phyloP scores from a whole-genome alignment of 148 eudicot genomes.

The Rhododendron ovatum region DNA sequence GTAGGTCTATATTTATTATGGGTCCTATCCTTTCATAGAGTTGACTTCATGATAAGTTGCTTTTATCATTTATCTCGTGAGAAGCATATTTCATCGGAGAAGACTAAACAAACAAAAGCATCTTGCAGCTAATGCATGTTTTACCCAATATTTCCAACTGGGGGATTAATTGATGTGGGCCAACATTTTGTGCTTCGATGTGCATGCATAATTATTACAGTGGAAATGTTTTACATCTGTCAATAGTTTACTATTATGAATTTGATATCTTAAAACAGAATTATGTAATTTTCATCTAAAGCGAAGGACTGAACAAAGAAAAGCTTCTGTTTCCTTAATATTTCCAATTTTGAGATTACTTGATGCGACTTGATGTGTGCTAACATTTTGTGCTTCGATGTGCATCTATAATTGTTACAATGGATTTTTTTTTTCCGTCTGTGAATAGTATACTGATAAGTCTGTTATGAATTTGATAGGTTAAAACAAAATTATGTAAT shows the following conservation, averaged over 20 bases:
- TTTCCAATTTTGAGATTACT: neutral
- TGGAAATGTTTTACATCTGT: neutral
- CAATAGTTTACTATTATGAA: neutral
- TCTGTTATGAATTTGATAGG: neutral
- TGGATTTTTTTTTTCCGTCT: neutral
- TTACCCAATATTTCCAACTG: neutral
- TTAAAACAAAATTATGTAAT: neutral
- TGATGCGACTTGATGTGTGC: neutral
- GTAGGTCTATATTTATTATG: neutral
- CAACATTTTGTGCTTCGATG: neutral
- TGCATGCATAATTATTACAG: neutral
- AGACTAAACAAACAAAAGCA: neutral
- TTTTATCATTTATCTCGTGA: neutral
- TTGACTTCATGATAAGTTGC: neutral
- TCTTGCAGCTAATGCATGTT: neutral
- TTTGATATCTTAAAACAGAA: neutral
- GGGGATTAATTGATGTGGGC: neutral
- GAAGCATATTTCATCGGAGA: neutral
- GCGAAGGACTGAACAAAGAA: too few relatives aligned
- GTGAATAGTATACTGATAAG: neutral
- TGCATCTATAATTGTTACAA: neutral
- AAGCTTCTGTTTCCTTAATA: neutral
- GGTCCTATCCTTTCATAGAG: neutral
- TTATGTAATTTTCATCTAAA: neutral
- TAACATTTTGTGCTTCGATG: neutral